A percentile compares a stretch with the other conserved stretches of the same genome.
phyloP scores from a whole-genome alignment of 1,139 yeast genomes.

The Pneumocystis jirovecii region DNA sequence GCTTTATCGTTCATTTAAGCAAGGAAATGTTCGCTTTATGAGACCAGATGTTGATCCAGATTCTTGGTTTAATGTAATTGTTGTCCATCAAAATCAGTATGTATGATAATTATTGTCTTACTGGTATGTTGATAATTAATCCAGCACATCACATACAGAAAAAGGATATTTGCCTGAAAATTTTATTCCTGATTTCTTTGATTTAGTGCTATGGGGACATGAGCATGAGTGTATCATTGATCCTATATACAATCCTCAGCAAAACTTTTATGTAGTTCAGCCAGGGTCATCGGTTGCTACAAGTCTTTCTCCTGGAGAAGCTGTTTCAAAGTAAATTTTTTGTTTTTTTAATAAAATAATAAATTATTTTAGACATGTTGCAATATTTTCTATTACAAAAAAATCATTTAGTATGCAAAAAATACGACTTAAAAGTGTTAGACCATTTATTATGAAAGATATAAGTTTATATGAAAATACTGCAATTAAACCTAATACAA shows the following conservation, averaged over 20 bases:
- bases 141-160: slow-evolving; percentile 53
- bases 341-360: background rate
- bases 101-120: slow-evolving; percentile 16
- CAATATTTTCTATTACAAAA: slow-evolving; percentile 49
- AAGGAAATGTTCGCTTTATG: slow-evolving; percentile 63
- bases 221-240: slow-evolving; percentile 87
- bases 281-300: slow-evolving; percentile 96
- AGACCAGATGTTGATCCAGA: slow-evolving; percentile 44
- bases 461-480: slow-evolving; percentile 40
- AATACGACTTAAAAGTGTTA: slow-evolving; percentile 50
- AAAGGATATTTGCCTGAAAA: slow-evolving; percentile 75
- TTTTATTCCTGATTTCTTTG: slow-evolving; percentile 65
- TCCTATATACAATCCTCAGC: slow-evolving; percentile 48
- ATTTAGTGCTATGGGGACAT: slow-evolving; percentile 90
- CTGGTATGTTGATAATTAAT: background rate
- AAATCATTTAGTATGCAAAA: slow-evolving; percentile 48
- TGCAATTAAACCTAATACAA: slow-evolving; percentile 47
- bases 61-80: slow-evolving; percentile 71
- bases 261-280: slow-evolving; percentile 66
- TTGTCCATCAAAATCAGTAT: slow-evolving; percentile 74
- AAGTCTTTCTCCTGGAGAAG: slow-evolving; percentile 73
- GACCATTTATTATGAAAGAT: slow-evolving; percentile 71
- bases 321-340: slow-evolving; percentile 38
- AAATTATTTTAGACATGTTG: slow-evolving; percentile 31
- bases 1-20: slow-evolving; percentile 63